Conservation (phyloP, 805 yeast species). For the Dipodascopsis uninucleata region DNA sequence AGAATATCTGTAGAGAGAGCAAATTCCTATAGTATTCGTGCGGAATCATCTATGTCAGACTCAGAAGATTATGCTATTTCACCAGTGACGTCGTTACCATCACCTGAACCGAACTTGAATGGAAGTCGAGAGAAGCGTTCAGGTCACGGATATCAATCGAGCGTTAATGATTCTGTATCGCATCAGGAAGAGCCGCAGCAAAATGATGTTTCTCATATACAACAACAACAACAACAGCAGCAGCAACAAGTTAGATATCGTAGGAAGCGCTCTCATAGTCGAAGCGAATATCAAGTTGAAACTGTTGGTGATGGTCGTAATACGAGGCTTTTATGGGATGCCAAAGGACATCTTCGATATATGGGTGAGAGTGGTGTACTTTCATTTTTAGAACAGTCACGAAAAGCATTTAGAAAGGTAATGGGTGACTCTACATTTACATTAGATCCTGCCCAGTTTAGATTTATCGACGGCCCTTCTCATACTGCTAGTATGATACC, state of each 20-base stretch:
- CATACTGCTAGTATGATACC: constrained; percentile 29
- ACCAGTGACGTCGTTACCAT: constrained; percentile 14
- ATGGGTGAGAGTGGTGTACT: constrained; percentile 45
- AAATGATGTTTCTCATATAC: no score
- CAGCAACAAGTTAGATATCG: constrained; percentile 20
- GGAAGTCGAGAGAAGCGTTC: no score
- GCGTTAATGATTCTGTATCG: no score
- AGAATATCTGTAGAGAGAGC: no score
- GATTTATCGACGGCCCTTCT: constrained; percentile 40
- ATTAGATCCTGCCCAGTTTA: constrained; percentile 40
- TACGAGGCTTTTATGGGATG: constrained; percentile 39
- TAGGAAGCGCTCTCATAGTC: constrained; percentile 19
- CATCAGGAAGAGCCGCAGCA: no score
- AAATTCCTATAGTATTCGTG: no score
- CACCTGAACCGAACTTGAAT: no score
- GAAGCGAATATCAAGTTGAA: constrained; percentile 24
- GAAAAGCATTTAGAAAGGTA: constrained; percentile 38
- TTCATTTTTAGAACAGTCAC: constrained; percentile 42
- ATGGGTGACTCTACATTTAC: constrained; percentile 40
- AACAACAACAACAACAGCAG: constrained; percentile 18
- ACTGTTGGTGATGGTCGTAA: constrained; percentile 26
- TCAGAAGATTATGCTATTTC: no score
- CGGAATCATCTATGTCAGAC: no score
- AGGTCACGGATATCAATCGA: no score
- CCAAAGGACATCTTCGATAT: constrained; percentile 40